These are phyloP conservation scores for Termitomyces sp. DNA, from an alignment of 768 basidiomycete genomes.

Conservation along the genomic window DNA sequence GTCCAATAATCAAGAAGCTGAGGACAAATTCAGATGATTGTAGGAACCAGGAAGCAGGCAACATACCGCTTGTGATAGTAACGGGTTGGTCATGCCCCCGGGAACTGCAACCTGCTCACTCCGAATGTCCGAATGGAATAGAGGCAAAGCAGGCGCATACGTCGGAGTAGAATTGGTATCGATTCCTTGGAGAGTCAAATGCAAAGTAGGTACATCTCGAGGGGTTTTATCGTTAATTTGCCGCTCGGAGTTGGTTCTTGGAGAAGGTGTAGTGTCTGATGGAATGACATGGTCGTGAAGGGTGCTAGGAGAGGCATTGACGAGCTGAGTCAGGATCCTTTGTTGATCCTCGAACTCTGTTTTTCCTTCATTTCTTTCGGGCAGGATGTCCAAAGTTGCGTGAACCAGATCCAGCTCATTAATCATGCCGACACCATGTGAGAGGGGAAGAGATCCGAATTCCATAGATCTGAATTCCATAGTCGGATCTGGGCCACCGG, in stretches of 20 bases:
- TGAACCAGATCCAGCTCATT: background rate
- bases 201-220: background rate
- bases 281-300: background rate
- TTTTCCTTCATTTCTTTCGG: background rate
- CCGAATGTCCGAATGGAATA: background rate
- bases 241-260: background rate
- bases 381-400: background rate
- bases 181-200: background rate
- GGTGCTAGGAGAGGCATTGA: background rate
- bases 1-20: background rate
- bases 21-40: background rate
- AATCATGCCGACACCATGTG: background rate
- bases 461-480: background rate
- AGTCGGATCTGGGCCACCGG: background rate
- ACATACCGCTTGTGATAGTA: background rate
- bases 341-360: background rate
- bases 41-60: background rate
- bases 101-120: background rate
- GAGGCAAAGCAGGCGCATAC: background rate
- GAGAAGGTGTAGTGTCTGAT: background rate
- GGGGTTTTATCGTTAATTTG: background rate
- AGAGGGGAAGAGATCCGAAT: background rate
- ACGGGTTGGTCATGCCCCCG: background rate
- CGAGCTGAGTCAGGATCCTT: background rate
- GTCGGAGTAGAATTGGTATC: background rate